Evolutionary conservation across 1,139 yeast species (phyloP), one percentile per base, ranked within the genome.

Genomic region (Nadsonia commutata): DNA sequence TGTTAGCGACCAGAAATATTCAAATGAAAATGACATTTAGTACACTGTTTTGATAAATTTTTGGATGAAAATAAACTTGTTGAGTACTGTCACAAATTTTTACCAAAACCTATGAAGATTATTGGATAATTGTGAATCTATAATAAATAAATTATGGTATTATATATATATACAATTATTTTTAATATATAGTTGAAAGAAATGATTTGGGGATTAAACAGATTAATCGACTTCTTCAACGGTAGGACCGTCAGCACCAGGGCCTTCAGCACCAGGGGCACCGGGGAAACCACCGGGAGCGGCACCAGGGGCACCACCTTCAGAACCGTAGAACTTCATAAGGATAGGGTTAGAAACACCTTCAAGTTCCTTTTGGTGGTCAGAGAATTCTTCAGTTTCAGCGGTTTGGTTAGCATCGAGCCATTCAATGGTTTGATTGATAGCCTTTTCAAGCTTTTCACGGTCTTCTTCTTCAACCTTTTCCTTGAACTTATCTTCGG

Each of bases 331-430:
- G 72, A 86, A 82, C 76, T 83, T 82, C 64, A 85, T 72, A 82
- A 84, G 78, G 74, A 84, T 80, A 67, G 95, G 95, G 83, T 84
- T 84, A 59, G 94, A 90, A 69, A 79, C 75, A 56, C 78, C 82
- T 74, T 84, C 94, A 64, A 84, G 81, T 70, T 84, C 95, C 82
- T 84, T 84, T 74, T 83, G 90, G 72, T 79, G 77, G 72, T 81
- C 93, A 61, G 76, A 71, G 70, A 66, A 84, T 74, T 84, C 95
- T 66, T 84, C 94, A 59, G 80, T 75, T 56, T 93, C 68, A 59
- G 88, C 95, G 58, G 94, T 76, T 65, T 78, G 82, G 78, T 82
- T 81, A 64, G 74, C 69, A 68, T 84, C 95, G 70, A 84, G 78
- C 94, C 94, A 84, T 54, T 77, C 71, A 59, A 84, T 78, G 62